Percentiles rank a stretch among this genome's conserved stretches.
phyloP scores from a whole-genome alignment of 2,329 filamentous ascomycete species.

The Verticillium alfalfae region DNA sequence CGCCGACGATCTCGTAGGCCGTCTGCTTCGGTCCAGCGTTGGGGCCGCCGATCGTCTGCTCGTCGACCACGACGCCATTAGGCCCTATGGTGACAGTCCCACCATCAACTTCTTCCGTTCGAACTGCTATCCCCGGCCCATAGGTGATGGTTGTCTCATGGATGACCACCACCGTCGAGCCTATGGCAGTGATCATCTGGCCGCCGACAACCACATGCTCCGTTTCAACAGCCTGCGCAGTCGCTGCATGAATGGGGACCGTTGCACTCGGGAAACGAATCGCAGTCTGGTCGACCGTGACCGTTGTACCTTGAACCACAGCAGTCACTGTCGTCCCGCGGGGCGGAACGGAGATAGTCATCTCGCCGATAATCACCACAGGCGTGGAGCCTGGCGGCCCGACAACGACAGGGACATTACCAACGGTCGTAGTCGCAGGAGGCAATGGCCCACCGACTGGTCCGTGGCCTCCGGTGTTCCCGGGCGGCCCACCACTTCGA shows the following conservation, averaged over 20 bases:
- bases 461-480: neutral
- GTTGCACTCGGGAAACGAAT: constrained; percentile 24
- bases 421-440: constrained; percentile 30
- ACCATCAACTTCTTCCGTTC: constrained; percentile 37
- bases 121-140: constrained; percentile 23
- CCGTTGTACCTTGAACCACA: constrained; percentile 22
- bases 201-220: constrained; percentile 43
- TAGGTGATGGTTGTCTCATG: constrained; percentile 40
- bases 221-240: constrained; percentile 17
- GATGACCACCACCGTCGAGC: constrained; percentile 32
- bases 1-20: constrained; percentile 42
- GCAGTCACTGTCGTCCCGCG: constrained; percentile 23
- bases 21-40: constrained; percentile 27
- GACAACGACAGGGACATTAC: constrained; percentile 32
- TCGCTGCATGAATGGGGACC: constrained; percentile 17
- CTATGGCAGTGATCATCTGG: constrained; percentile 38
- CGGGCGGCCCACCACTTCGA: neutral
- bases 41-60: constrained; percentile 36
- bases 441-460: neutral
- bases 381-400: constrained; percentile 23
- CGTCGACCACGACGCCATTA: constrained; percentile 31
- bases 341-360: constrained; percentile 33
- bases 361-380: constrained; percentile 34
- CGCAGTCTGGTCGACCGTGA: constrained; percentile 27
- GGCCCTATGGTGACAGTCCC: constrained; percentile 47